Base-by-base conservation (phyloP, 164 flowering plant species). In the Chimonanthus salicifolius region DNA sequence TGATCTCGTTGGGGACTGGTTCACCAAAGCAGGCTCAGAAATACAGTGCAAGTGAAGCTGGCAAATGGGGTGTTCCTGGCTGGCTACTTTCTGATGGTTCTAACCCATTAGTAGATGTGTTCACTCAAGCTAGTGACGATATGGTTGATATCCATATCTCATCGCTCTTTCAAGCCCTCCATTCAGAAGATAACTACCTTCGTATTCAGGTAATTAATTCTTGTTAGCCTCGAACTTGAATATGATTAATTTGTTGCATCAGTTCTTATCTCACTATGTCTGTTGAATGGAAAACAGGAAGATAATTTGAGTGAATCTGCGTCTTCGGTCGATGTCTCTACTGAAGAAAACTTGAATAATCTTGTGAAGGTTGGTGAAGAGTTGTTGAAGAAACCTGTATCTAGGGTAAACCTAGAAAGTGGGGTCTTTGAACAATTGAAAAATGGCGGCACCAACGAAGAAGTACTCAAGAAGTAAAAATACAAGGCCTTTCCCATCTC, bases 1-100 rank as follows among this genome's bases (percentile, higher is more conserved):
- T 82, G 6, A 69, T 84, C 8, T 84, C 87, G 2, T 4, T 82
- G 11, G 87, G 87, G 33, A 84, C 87, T 0, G 85, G 87, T 10
- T 50, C 81, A n/a, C 47, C 71, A 2, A 80, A 73, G 64, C 18
- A 7, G 0, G 74, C 69, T 33, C 46, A 64, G 58, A 78, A 78
- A 58, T 80, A 75, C 68, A 58, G 49, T 47, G 82, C 85, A 2
- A 48, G 48, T 5, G 16, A 8, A 2, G 85, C 82, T 20, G 66
- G 84, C 33, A 80, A 77, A 5, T 84, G 87, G 87, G 83, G 83
- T 7, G 7, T 77, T 43, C 21, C 80, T 49, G 80, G 81, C 6
- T 84, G 85, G 85, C 48, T 79, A n/a, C 15, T 47, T 8, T 66
- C 44, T 7, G 48, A 68, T 0, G 82, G 83, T 54, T 71, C 79